Conservation (phyloP, 306 rosid species). For the Quercus robur region DNA sequence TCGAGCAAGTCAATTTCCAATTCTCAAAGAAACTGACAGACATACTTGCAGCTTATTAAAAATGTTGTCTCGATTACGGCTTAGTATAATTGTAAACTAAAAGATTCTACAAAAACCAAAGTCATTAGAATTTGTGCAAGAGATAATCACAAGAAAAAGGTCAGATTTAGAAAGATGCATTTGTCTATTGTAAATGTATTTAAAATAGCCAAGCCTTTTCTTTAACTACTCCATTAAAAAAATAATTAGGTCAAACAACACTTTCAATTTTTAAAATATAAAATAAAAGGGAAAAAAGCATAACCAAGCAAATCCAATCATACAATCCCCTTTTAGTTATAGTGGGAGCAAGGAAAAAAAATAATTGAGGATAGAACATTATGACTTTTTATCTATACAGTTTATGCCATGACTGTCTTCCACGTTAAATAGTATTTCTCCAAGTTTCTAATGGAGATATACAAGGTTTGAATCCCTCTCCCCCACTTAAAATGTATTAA, state of each 20-base stretch:
- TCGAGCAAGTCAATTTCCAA: slow-evolving; percentile 28
- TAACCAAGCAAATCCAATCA: not conserved
- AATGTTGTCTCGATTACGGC: not conserved
- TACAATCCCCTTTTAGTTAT: not conserved
- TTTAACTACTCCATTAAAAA: not conserved
- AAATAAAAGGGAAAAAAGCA: not conserved
- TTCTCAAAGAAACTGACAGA: slow-evolving; percentile 57
- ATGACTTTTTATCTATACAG: too few relatives aligned
- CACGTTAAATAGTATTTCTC: too few relatives aligned
- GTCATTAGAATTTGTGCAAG: slow-evolving; percentile 27
- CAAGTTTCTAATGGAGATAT: too few relatives aligned
- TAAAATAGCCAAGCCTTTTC: not conserved
- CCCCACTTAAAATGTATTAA: too few relatives aligned
- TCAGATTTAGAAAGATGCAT: slow-evolving; percentile 24
- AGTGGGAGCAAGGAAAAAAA: not conserved
- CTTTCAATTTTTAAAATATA: not conserved
- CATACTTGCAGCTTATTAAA: slow-evolving; percentile 55
- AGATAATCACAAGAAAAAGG: slow-evolving; percentile 24
- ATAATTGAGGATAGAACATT: too few relatives aligned
- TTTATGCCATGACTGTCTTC: too few relatives aligned
- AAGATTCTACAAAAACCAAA: slow-evolving; percentile 36
- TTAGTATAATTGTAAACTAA: slow-evolving; percentile 33
- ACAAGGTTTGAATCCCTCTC: too few relatives aligned
- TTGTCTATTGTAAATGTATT: slow-evolving; percentile 17
- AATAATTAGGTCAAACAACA: slow-evolving; percentile 15